Evolutionary conservation across 176 grass and related monocot species (phyloP).

Genomic region (Eragrostis nindensis): DNA sequence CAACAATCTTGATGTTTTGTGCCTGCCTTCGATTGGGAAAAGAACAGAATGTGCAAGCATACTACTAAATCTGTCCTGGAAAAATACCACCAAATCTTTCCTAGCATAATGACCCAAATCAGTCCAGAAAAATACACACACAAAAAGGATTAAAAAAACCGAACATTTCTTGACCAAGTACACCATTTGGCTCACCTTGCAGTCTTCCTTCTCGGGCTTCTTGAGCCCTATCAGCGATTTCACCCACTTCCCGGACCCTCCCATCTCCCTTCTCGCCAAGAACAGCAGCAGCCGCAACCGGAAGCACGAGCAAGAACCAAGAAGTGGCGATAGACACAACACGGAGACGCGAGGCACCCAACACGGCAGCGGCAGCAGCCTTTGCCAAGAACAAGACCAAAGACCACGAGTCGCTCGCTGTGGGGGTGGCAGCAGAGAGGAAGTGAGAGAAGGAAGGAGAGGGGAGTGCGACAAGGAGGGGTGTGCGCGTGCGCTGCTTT

Average conservation of each 20-base stretch:
- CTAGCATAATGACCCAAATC: background rate
- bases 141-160: background rate
- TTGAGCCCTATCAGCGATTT: conserved; percentile 87
- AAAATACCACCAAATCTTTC: no score
- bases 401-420: background rate
- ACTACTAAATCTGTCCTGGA: background rate
- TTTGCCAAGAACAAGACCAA: conserved; percentile 29
- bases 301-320: background rate
- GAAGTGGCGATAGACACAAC: background rate
- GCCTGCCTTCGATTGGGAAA: background rate
- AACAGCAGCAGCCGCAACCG: background rate
- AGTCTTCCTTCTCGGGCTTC: conserved; percentile 68
- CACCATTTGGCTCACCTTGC: conserved; percentile 53
- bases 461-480: background rate
- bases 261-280: conserved; percentile 38
- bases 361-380: background rate
- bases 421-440: background rate
- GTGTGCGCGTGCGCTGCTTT: conserved; percentile 44
- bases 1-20: background rate
- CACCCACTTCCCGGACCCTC: conserved; percentile 91
- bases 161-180: conserved; percentile 8
- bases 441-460: background rate
- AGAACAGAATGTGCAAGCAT: background rate
- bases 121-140: background rate
- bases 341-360: background rate